Evolutionary conservation across 2,329 filamentous ascomycete genomes (phyloP), one percentile per base, ranked within the genome.

Genomic region (Purpureocillium takamizusanense): DNA sequence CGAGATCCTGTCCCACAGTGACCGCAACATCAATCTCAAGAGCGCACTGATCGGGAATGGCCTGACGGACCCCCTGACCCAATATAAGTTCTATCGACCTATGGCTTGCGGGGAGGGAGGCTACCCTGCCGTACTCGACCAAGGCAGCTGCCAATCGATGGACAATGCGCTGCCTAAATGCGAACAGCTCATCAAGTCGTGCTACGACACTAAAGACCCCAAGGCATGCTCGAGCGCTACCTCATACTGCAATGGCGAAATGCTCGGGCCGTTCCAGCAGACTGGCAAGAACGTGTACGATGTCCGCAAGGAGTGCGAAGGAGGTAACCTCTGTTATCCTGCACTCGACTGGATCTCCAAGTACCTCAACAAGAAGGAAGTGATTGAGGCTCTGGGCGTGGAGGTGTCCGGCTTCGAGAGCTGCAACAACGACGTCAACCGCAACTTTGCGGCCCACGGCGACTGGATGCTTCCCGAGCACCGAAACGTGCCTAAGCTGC

Each of bases 401-500:
- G 90, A 97, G 67, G 86, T 95, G 40, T 72, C 77, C 49, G 76
- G 72, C 57, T 97, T 94, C 62, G 85, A 95, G 57, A 89, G 83
- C 60, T 97, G 90, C 79, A 97, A 97, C 76, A 87, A 89, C 53
- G 86, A 95, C 64, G 90, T 97, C 67, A 95, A 95, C 78, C 79
- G 87, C 55, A 94, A 94, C 76, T 97, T 98, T 77, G 69, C 95
- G 40, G 89, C 95, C 69, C 81, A 90, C 56, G 90, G 90, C 57
- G 90, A 98, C 66, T 97, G 89, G 89, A 95, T 95, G 84, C 81
- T 94, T 74, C 90, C 90, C 35, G 95, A 83, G 78, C 87, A 95
- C 72, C 83, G 81, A 43, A 74, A 94, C 17, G 84, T 97, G 6
- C 89, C 90, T 27, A 77, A 74, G 38, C 69, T 97, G 38, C 77